Percentiles rank a stretch among this genome's conserved stretches.
Conservation (phyloP, 1,139 yeast genomes). For the Sugiyamaella castrensis region DNA sequence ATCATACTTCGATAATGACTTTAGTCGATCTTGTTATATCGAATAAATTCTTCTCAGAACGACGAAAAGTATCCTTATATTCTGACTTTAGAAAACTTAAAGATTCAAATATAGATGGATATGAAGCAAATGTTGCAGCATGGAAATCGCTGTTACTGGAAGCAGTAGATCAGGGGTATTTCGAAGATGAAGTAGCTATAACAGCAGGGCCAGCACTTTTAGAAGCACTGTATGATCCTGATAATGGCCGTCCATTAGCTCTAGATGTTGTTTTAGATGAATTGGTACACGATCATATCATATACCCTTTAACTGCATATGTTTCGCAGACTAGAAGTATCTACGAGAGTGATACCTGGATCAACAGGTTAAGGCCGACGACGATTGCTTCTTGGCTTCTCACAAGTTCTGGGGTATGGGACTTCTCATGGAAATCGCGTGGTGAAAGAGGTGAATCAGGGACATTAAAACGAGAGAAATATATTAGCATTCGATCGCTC, state of each 20-base stretch:
- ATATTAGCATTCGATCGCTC: slow-evolving; percentile 27
- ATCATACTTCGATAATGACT: slow-evolving; percentile 12
- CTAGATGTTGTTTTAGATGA: slow-evolving; percentile 36
- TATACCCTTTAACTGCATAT: slow-evolving; percentile 29
- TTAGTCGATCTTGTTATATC: slow-evolving; percentile 22
- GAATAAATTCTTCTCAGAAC: slow-evolving; percentile 42
- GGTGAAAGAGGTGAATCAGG: slow-evolving; percentile 25
- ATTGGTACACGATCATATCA: slow-evolving; percentile 29
- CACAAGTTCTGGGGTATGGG: slow-evolving; percentile 23
- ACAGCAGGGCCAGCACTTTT: slow-evolving; percentile 32
- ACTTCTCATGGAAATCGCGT: slow-evolving; percentile 27
- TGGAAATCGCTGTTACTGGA: slow-evolving; percentile 48
- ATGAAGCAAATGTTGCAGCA: slow-evolving; percentile 62
- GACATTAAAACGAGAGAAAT: slow-evolving; percentile 28
- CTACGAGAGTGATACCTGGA: slow-evolving; percentile 14
- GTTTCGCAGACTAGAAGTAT: slow-evolving; percentile 18
- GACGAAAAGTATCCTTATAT: slow-evolving; percentile 61
- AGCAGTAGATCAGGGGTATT: slow-evolving; percentile 26
- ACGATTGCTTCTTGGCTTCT: slow-evolving; percentile 27
- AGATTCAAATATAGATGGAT: slow-evolving; percentile 64
- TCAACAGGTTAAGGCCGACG: background rate
- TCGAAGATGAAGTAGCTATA: slow-evolving; percentile 22
- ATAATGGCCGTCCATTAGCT: slow-evolving; percentile 37
- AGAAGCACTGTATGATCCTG: slow-evolving; percentile 29
- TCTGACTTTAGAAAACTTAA: slow-evolving; percentile 55